Conservation (phyloP, 768 basidiomycete species). For the Suillus hirtellus region DNA sequence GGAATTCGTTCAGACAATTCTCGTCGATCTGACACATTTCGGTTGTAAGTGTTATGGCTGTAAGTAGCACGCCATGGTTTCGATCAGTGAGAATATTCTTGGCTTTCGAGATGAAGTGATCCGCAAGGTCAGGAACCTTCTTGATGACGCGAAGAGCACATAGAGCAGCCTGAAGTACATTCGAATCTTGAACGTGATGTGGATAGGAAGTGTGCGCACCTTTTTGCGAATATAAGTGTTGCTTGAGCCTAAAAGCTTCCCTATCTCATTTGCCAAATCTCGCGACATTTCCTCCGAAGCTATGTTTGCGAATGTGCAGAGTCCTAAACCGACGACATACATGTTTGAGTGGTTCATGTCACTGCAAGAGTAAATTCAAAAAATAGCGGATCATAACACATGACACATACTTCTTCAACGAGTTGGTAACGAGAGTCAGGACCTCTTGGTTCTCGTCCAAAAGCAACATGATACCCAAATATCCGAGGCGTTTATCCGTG, state of each 20-base stretch:
- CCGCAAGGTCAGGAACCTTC: conserved; percentile 93
- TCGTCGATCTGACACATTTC: conserved; percentile 90
- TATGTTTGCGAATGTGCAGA: conserved; percentile 98
- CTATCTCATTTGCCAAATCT: conserved; percentile 96
- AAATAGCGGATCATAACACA: neutral
- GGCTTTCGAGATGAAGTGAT: conserved; percentile 87
- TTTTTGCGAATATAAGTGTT: conserved; percentile 99
- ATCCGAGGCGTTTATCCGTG: conserved; percentile 94
- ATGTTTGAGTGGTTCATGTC: conserved; percentile 99
- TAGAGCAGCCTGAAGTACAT: conserved; percentile 73
- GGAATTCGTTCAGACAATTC: conserved; percentile 77
- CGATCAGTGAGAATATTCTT: conserved; percentile 92
- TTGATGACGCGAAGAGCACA: conserved; percentile 94
- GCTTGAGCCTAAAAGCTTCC: conserved; percentile 94
- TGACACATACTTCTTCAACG: conserved; percentile 85
- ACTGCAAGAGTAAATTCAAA: conserved; percentile 43
- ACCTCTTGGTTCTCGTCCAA: conserved; percentile 98
- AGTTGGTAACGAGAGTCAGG: conserved; percentile 95
- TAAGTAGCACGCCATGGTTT: conserved; percentile 93
- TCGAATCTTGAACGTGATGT: neutral
- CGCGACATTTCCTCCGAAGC: conserved; percentile 99
- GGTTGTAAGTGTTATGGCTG: conserved; percentile 91
- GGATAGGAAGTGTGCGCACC: conserved; percentile 44
- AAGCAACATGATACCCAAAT: conserved; percentile 96
- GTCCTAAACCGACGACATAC: conserved; percentile 95